Conservation (phyloP, 208 protist species). For the Trypanosoma scelopori region DNA sequence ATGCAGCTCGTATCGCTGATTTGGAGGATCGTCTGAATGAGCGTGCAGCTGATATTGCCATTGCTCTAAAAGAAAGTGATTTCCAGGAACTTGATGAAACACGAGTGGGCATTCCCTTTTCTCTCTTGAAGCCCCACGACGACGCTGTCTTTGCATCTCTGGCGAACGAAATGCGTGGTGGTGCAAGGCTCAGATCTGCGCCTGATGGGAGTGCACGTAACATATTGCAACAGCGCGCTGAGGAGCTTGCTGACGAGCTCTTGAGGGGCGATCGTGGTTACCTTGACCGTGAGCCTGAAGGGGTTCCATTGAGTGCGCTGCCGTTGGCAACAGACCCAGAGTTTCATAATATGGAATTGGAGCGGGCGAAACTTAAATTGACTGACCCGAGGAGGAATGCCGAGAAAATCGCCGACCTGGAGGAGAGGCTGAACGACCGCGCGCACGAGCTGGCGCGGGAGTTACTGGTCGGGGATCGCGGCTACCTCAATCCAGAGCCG, state of each 20-base stretch:
- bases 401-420: conserved; percentile 47
- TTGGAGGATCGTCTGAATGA: conserved; percentile 55
- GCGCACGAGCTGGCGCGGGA: conserved; percentile 45
- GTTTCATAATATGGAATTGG: conserved; percentile 65
- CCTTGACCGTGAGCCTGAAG: conserved; percentile 68
- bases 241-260: conserved; percentile 47
- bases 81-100: conserved; percentile 38
- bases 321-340: conserved; percentile 55
- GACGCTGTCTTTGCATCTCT: conserved; percentile 47
- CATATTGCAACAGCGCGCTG: conserved; percentile 41
- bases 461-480: conserved; percentile 44
- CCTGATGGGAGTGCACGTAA: conserved; percentile 20
- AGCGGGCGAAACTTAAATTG: conserved; percentile 55
- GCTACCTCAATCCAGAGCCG: conserved; percentile 57
- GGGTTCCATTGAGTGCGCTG: conserved; percentile 50
- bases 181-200: conserved; percentile 22
- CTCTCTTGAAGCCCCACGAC: conserved; percentile 60
- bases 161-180: conserved; percentile 46
- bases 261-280: conserved; percentile 63
- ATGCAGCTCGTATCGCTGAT: conserved; percentile 48
- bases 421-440: conserved; percentile 63
- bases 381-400: conserved; percentile 49
- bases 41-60: conserved; percentile 53
- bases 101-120: conserved; percentile 67
- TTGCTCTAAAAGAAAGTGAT: conserved; percentile 49